A percentile compares a stretch with the other conserved stretches of the same genome.
phyloP scores from a whole-genome alignment of 225 moss, liverwort and hornwort genomes.

The Pseudoscleropodium purum region DNA sequence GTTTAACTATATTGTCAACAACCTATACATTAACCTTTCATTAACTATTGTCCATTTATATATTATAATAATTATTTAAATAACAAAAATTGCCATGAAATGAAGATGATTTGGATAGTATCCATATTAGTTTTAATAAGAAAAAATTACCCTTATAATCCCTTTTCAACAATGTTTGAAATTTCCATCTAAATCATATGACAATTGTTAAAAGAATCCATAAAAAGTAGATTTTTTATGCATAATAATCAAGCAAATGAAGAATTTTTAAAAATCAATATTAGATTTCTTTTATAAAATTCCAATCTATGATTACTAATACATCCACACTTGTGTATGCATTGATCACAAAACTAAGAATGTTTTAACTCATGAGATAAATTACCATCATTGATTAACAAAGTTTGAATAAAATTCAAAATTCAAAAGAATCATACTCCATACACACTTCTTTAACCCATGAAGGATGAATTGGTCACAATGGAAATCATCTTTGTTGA shows the following conservation, averaged over 20 bases:
- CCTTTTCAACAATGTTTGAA: neutral
- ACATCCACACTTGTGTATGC: accelerated
- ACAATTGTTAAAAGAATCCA: too few species aligned
- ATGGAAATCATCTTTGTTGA: neutral
- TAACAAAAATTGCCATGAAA: accelerated
- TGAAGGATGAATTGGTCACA: accelerated
- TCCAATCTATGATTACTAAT: neutral
- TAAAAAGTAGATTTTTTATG: too few species aligned
- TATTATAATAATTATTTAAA: neutral
- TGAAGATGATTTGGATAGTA: neutral
- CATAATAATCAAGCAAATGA: accelerated
- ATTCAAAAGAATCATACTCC: neutral
- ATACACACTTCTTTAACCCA: neutral
- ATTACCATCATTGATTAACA: neutral
- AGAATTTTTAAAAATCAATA: too few species aligned
- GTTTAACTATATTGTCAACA: neutral
- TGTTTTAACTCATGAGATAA: too few species aligned
- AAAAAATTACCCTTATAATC: neutral
- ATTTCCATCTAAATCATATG: neutral
- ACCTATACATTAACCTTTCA: accelerated
- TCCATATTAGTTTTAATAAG: accelerated
- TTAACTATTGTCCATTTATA: accelerated
- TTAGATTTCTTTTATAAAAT: neutral
- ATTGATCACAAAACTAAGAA: neutral
- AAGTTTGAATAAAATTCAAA: neutral